phyloP scores from a whole-genome alignment of 768 basidiomycete genomes.

The Phylloporus sp. region DNA sequence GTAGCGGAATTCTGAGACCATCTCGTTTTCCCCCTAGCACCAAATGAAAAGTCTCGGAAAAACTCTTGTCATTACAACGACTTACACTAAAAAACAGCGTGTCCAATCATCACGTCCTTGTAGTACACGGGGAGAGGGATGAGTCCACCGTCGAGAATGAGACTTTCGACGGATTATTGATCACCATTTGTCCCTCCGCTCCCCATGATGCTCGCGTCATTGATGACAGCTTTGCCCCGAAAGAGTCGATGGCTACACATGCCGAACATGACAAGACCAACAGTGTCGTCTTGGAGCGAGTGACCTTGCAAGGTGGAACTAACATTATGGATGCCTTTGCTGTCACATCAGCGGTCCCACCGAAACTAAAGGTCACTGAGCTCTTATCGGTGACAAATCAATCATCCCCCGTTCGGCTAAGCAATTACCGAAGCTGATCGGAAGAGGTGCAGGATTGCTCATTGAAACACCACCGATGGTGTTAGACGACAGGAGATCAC shows the following conservation, averaged over 20 bases:
- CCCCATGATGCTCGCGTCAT: slow-evolving; percentile 55
- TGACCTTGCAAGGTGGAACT: slow-evolving; percentile 48
- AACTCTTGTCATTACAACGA: neutral
- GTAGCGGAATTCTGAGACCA: slow-evolving; percentile 63
- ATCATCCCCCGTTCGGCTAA: too few species aligned
- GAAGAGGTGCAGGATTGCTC: slow-evolving; percentile 57
- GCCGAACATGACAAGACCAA: neutral
- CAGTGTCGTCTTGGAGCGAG: neutral
- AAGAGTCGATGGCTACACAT: slow-evolving; percentile 55
- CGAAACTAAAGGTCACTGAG: slow-evolving; percentile 43
- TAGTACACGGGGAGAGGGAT: slow-evolving; percentile 57
- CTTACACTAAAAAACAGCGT: slow-evolving; percentile 54
- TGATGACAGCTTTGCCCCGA: slow-evolving; percentile 49
- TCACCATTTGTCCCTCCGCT: slow-evolving; percentile 60
- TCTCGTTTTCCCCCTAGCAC: slow-evolving; percentile 51
- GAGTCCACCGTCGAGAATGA: slow-evolving; percentile 53
- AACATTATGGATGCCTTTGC: slow-evolving; percentile 60
- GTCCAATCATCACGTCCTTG: slow-evolving; percentile 51
- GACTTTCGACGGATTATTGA: slow-evolving; percentile 66
- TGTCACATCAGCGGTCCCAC: slow-evolving; percentile 53
- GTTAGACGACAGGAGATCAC: slow-evolving; percentile 42
- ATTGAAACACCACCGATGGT: slow-evolving; percentile 62
- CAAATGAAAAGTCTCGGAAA: slow-evolving; percentile 47
- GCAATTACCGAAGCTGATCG: slow-evolving; percentile 53
- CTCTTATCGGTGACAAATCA: slow-evolving; percentile 52